Base-by-base conservation (phyloP, 768 basidiomycete species). In the Dentipellis fragilis region DNA sequence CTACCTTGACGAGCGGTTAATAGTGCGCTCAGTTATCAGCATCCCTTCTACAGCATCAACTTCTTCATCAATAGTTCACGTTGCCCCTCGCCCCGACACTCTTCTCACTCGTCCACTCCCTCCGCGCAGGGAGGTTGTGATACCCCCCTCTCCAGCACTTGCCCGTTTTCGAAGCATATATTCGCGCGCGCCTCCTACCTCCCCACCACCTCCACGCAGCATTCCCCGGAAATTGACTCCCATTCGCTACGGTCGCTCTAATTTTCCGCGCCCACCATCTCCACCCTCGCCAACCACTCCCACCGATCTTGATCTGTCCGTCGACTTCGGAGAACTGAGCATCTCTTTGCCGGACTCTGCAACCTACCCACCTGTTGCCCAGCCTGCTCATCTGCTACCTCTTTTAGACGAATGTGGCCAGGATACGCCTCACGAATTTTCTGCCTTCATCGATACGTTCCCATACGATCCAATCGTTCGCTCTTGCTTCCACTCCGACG, bases 381-480 rank as follows among this genome's bases (percentile, higher is more conserved):
- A 71, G 22, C 83, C 85, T 1, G 70, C 71, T 42, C 80, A 84
- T 60, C 77, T 92, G 3, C 61, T 69, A 35, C 81, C 85, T 2
- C 74, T 92, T 2, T 70, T 91, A n/a, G 70, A 72, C 11, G 87
- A 89, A 67, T 92, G 89, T 60, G 71, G 75, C 34, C 89, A 92
- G 66, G 72, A 71, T 29, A 77, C 79, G 12, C 80, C 85, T 7
- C 76, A 86, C 61, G 87, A 89, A 58, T 92, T 93, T 63, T 87
- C 86, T 46, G 78, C 85, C 3, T 93, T 93, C 70, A 87, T 93
- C 38, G 80, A 85, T 60, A 80, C 81, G 19, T 92, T 92, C 63
- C 87, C 86, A 10, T 80, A 78, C 59, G 89, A 90, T 63, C 78
- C 83, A 2, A 73, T 88, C 54, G 77, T 87, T n/a, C 71, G 66